Conservation (phyloP, 306 rosid species). For the Betula pendula region DNA sequence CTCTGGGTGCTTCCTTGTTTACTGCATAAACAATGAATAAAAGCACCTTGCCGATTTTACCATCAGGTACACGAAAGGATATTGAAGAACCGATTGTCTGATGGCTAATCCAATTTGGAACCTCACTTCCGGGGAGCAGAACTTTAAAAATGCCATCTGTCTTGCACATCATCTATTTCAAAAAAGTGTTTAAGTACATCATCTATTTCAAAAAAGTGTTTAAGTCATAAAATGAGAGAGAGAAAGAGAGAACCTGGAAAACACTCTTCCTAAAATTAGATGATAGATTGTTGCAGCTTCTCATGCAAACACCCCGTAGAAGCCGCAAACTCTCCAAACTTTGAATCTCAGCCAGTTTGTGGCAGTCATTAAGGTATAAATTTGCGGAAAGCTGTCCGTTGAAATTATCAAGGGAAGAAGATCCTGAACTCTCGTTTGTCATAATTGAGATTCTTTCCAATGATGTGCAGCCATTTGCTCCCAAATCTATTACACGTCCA, state of each 20-base stretch:
- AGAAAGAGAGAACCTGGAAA: not conserved
- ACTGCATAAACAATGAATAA: not conserved
- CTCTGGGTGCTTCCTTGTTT: not conserved
- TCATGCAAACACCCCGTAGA: fast-evolving
- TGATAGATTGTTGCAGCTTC: not conserved
- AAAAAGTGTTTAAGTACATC: too few species aligned
- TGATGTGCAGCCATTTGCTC: not conserved
- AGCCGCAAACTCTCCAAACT: not conserved
- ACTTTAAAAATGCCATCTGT: too few species aligned
- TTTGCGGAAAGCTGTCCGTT: too few species aligned
- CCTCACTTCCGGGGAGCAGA: not conserved
- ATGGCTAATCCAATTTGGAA: not conserved
- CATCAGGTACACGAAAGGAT: not conserved
- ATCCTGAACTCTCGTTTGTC: not conserved
- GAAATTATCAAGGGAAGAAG: too few species aligned
- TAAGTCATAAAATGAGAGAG: too few species aligned
- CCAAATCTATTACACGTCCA: not conserved
- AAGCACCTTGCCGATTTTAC: too few species aligned
- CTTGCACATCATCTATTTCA: too few species aligned
- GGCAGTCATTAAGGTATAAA: fast-evolving
- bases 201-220: too few species aligned
- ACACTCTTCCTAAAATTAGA: not conserved
- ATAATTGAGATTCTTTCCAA: not conserved
- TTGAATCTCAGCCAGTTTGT: not conserved
- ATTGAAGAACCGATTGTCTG: not conserved